Evolutionary conservation across 2,329 filamentous ascomycete species (phyloP).

Genomic region (Dryadomyces quercus-mongolicae): DNA sequence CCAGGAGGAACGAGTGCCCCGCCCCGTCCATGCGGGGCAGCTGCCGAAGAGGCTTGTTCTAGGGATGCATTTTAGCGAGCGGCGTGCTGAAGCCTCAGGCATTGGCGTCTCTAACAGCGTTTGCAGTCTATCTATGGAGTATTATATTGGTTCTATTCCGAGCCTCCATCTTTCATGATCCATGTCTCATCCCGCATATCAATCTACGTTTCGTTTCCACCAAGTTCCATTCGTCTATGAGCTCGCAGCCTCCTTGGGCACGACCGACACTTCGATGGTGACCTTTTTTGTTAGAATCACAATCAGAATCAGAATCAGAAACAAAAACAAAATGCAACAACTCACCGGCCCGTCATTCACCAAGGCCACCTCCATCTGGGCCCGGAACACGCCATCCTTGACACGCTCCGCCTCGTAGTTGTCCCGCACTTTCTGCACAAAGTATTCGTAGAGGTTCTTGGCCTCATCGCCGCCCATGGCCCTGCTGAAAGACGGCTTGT

Average conservation of each 20-base stretch:
- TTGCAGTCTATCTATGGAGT: not conserved
- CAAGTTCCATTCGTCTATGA: no score
- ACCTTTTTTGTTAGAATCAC: not conserved
- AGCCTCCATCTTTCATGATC: not conserved
- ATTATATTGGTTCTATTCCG: not conserved
- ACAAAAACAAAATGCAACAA: not conserved
- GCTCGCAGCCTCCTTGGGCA: not conserved
- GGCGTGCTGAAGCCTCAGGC: not conserved
- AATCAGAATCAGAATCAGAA: not conserved
- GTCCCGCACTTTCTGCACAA: conserved; percentile 63
- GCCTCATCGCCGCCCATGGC: conserved; percentile 71
- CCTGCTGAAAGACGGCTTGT: conserved; percentile 90
- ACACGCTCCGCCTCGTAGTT: conserved; percentile 64
- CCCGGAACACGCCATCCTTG: conserved; percentile 93
- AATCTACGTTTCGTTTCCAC: not conserved
- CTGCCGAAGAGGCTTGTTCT: not conserved
- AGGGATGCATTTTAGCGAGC: not conserved
- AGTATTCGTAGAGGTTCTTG: conserved; percentile 69
- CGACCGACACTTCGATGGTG: conserved; percentile 4
- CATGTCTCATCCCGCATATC: no score
- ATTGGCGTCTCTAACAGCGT: not conserved
- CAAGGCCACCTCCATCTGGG: conserved; percentile 95
- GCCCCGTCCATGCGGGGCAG: not conserved
- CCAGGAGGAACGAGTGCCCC: not conserved
- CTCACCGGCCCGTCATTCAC: conserved; percentile 70